Evolutionary conservation across 23 red algal species (phyloP).

Genomic region (Gracilaria gracilis): DNA sequence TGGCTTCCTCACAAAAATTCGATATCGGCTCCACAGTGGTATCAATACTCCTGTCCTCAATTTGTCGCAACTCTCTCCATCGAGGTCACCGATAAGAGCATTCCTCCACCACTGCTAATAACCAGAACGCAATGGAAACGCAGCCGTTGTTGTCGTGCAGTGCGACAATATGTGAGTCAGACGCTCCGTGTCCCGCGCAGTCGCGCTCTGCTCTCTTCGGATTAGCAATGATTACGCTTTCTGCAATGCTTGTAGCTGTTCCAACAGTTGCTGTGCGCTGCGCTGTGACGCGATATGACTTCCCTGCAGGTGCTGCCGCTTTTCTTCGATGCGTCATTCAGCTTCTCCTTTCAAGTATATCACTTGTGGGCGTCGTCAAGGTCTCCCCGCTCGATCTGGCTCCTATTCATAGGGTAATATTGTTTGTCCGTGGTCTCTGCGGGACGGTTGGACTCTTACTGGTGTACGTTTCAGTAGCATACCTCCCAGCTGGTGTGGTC

Average conservation of each 20-base stretch:
- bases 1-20: too few species aligned
- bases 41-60: too few species aligned
- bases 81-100: neutral
- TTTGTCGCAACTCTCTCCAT: neutral
- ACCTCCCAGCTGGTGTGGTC: conserved; percentile 20
- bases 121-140: neutral
- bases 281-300: conserved; percentile 26
- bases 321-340: conserved; percentile 10
- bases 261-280: conserved; percentile 11
- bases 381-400: conserved; percentile 21
- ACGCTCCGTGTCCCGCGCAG: neutral
- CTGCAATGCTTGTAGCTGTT: conserved; percentile 18
- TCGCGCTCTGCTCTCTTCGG: conserved; percentile 5
- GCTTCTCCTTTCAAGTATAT: neutral
- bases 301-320: conserved; percentile 19
- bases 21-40: too few species aligned
- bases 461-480: neutral
- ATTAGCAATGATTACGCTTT: conserved; percentile 26
- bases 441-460: conserved; percentile 4
- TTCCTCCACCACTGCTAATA: neutral
- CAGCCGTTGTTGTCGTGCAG: neutral
- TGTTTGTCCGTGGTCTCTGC: conserved; percentile 13
- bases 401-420: neutral
- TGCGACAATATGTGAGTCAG: neutral
- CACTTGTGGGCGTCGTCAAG: neutral